Percentiles rank a stretch among this genome's conserved stretches.
phyloP scores from a whole-genome alignment of 768 basidiomycete species.

The Boletales sp. region DNA sequence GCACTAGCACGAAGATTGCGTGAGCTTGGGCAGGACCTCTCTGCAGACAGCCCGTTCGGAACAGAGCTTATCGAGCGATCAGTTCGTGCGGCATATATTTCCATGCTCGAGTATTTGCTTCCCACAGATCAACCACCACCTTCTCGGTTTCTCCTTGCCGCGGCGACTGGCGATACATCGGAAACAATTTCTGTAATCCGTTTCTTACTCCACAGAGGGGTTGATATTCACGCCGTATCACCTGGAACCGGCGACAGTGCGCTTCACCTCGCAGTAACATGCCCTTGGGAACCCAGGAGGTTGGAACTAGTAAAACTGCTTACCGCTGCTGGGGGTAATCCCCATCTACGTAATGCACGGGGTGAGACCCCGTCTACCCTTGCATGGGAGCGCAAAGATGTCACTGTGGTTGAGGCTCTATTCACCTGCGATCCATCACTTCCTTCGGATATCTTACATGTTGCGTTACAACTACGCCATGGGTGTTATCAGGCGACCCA shows the following conservation, averaged over 20 bases:
- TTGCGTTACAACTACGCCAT: too few relatives aligned
- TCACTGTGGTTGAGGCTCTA: not conserved
- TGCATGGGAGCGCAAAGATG: not conserved
- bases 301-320: constrained; percentile 1
- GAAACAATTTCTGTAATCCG: not conserved
- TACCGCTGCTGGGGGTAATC: not conserved
- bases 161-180: not conserved
- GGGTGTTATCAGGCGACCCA: not conserved
- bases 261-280: not conserved
- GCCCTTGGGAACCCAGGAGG: not conserved
- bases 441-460: too few relatives aligned
- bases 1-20: not conserved
- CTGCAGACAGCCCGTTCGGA: not conserved
- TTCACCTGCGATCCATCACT: not conserved
- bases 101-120: constrained; percentile 2
- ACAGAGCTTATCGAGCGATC: not conserved
- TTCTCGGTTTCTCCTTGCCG: not conserved
- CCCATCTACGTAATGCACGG: not conserved
- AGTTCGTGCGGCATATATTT: not conserved
- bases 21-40: not conserved
- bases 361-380: not conserved
- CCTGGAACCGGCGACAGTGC: not conserved
- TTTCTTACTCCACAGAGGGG: constrained; percentile 4
- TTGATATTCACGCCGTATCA: not conserved
- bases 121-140: not conserved